Conservation (phyloP, 2,329 filamentous ascomycete species). For the Aureobasidium uvarum region DNA sequence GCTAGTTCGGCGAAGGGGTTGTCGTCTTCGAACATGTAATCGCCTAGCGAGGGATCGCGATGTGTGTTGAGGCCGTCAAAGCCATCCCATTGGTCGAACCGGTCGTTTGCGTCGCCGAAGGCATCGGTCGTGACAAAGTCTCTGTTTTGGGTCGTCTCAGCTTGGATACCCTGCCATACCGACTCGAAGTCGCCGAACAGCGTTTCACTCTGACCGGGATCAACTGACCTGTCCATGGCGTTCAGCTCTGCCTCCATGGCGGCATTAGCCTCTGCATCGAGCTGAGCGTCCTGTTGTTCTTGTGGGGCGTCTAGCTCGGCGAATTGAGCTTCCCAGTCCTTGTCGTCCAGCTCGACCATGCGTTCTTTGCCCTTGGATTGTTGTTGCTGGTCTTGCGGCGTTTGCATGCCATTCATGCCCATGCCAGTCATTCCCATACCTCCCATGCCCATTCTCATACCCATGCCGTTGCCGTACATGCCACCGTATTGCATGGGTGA, state of each 20-base stretch:
- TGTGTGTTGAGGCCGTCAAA: constrained; percentile 70
- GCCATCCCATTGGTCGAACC: constrained; percentile 75
- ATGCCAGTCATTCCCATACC: constrained; percentile 47
- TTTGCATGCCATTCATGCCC: constrained; percentile 45
- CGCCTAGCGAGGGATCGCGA: constrained; percentile 71
- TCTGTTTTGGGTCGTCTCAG: constrained; percentile 67
- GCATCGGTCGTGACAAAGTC: constrained; percentile 67
- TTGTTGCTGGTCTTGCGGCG: constrained; percentile 44
- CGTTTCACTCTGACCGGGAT: constrained; percentile 3
- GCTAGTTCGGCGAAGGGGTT: constrained; percentile 80
- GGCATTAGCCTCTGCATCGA: constrained; percentile 64
- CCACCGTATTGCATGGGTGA: constrained; percentile 55
- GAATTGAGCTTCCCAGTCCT: constrained; percentile 96
- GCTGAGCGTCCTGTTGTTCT: constrained; percentile 50
- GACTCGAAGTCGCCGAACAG: constrained; percentile 80
- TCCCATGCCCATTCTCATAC: constrained; percentile 56
- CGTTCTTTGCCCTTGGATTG: constrained; percentile 76
- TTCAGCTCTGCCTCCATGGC: constrained; percentile 85
- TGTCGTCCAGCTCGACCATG: constrained; percentile 87
- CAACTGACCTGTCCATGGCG: constrained; percentile 79
- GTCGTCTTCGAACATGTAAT: constrained; percentile 92
- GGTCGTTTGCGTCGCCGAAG: constrained; percentile 63
- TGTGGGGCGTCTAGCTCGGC: constrained; percentile 72
- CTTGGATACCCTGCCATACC: constrained; percentile 80
- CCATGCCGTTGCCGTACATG: constrained; percentile 54